Conservation (phyloP, 2,329 filamentous ascomycete genomes). For the Aureobasidium sp. region DNA sequence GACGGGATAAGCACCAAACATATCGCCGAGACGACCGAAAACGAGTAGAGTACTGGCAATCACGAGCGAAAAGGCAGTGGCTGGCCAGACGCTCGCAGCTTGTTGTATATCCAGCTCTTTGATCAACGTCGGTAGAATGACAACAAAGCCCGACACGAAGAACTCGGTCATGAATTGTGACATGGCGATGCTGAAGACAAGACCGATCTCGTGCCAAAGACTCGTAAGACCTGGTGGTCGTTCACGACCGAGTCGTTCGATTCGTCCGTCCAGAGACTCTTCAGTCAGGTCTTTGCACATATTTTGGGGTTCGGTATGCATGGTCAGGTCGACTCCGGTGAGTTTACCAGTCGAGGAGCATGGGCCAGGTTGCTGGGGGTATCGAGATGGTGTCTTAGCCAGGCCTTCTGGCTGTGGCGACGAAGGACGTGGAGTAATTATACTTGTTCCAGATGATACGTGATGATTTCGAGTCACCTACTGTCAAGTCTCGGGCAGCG, state of each 20-base stretch:
- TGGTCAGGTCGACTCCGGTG: too few species aligned
- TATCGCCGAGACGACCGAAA: conserved; percentile 56
- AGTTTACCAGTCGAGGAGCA: too few species aligned
- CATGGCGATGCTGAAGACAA: conserved; percentile 59
- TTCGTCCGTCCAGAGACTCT: conserved; percentile 8
- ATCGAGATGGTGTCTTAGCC: too few species aligned
- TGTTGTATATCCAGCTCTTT: conserved; percentile 70
- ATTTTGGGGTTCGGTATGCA: neutral
- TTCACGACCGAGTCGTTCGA: conserved; percentile 70
- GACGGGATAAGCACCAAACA: conserved; percentile 67
- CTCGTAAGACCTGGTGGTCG: conserved; percentile 64
- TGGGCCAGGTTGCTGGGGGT: too few species aligned
- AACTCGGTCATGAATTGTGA: conserved; percentile 61
- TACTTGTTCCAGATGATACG: too few species aligned
- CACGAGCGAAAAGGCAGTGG: conserved; percentile 57
- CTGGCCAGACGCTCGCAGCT: conserved; percentile 64
- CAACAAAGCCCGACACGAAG: conserved; percentile 78
- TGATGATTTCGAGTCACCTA: too few species aligned
- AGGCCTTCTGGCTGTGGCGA: too few species aligned
- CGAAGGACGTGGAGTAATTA: too few species aligned
- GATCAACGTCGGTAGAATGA: conserved; percentile 72
- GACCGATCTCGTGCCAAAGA: conserved; percentile 64
- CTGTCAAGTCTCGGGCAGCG: too few species aligned
- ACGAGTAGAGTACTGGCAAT: conserved; percentile 54
- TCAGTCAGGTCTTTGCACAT: neutral